Base-by-base conservation (phyloP, 108 stramenopile species). In the Cyclotella sp. region DNA sequence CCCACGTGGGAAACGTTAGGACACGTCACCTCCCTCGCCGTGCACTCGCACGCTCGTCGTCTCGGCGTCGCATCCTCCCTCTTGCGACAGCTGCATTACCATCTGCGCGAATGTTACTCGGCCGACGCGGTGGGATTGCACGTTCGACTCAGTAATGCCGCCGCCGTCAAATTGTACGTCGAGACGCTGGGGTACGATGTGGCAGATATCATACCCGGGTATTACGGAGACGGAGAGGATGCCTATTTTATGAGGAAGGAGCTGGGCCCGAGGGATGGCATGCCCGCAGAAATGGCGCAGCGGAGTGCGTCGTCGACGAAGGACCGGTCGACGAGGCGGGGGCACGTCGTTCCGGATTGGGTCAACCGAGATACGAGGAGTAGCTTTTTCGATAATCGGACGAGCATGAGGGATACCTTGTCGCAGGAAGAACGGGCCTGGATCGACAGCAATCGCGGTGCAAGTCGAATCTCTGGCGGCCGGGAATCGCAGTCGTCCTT, bases 141-240 rank as follows among this genome's bases (percentile, higher is more conserved):
- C 68, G 95, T 96, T 0, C 76, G 96, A 19, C 71, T 84, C 15
- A 85, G 86, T 40, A 96, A 96, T 69, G 19, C 68, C 40, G 91
- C 90, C 3, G 96, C 96, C 0, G 88, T 81, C 8, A 75, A 71
- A 34, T 71, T 96, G 51, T 96, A 96, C 68, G 65, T 85, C 12
- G 74, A 86, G 19, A 78, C 76, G 54, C 45, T 81, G 76, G 93
- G 91, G 12, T 96, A 96, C 64, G 76, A 85, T 53, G 88, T 92
- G 30, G 82, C 73, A 0, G 83, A 87, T 54, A 83, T 89, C 26
- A 93, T 96, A 69, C 86, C 87, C 12, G 21, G 51, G 30, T 96
- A 96, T 78, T 96, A 96, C 77, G 89, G 92, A 65, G 96, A 96
- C 81, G 93, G 96, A 30, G 96, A 96, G 81, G 93, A 93, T 85